Conservation (phyloP, 164 flowering plant species). For the Vitis rotundifolia region DNA sequence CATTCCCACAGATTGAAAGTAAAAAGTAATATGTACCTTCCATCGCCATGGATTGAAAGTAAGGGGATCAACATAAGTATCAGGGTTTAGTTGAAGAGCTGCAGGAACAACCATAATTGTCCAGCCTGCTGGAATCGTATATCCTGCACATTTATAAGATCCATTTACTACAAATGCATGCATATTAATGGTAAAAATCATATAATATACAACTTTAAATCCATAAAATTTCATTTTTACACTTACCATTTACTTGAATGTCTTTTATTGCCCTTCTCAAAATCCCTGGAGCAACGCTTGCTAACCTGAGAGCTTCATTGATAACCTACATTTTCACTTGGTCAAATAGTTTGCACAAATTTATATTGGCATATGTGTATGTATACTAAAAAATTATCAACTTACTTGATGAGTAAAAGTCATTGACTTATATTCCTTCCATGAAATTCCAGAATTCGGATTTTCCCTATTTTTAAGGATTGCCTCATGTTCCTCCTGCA, state of each 20-base stretch:
- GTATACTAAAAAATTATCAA: neutral
- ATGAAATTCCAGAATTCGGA: conserved; percentile 14
- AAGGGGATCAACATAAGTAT: conserved; percentile 25
- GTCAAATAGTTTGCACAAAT: neutral
- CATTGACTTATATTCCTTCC: conserved; percentile 39
- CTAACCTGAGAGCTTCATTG: conserved; percentile 20
- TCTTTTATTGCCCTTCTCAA: conserved; percentile 20
- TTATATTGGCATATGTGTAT: no score
- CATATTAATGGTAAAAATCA: neutral
- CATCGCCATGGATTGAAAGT: conserved; percentile 37
- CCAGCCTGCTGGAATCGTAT: conserved; percentile 40
- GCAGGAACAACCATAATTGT: conserved; percentile 23
- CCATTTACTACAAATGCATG: neutral
- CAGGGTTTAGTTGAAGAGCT: conserved; percentile 22
- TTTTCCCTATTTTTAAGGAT: conserved; percentile 7
- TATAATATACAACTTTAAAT: neutral
- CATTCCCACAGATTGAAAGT: no score
- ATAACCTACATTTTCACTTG: conserved; percentile 12
- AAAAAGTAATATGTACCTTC: conserved; percentile 12
- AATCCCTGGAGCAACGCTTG: conserved; percentile 8
- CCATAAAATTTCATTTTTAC: neutral
- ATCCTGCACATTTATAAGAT: conserved; percentile 13
- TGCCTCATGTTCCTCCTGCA: conserved; percentile 23
- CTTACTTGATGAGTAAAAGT: conserved; percentile 22
- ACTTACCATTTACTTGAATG: conserved; percentile 12